Conservation (phyloP, 2,329 filamentous ascomycete species). For the Blastomyces emzantsi region DNA sequence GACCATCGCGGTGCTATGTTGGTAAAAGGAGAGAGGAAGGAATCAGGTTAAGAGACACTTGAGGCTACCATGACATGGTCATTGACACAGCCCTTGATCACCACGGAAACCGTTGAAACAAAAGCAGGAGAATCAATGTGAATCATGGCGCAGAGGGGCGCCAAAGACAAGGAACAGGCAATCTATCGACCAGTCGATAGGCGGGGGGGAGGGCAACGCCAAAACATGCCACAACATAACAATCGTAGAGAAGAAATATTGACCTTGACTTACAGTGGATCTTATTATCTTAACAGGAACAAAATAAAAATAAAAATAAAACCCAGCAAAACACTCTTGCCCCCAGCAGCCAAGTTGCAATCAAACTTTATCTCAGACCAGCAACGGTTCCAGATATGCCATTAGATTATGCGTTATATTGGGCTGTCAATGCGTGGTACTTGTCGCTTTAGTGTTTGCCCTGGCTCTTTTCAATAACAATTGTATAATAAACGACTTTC, state of each 20-base stretch:
- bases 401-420: neutral
- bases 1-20: neutral
- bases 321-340: neutral
- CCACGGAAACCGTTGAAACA: slow-evolving; percentile 7
- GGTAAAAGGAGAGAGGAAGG: neutral
- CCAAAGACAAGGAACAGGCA: neutral
- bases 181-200: neutral
- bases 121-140: neutral
- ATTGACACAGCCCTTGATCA: neutral
- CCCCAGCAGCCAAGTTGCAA: neutral
- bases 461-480: neutral
- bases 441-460: neutral
- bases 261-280: neutral
- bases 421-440: neutral
- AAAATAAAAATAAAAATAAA: too few relatives aligned
- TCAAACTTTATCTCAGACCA: neutral
- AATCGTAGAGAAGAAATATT: neutral
- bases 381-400: slow-evolving; percentile 2
- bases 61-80: neutral
- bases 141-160: neutral
- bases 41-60: neutral
- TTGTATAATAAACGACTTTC: neutral
- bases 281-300: neutral
- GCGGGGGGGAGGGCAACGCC: neutral
- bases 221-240: neutral